Percentiles rank a stretch among this genome's conserved stretches.
phyloP scores from a whole-genome alignment of 345 rosid genomes.

The Physaria fendleri region DNA sequence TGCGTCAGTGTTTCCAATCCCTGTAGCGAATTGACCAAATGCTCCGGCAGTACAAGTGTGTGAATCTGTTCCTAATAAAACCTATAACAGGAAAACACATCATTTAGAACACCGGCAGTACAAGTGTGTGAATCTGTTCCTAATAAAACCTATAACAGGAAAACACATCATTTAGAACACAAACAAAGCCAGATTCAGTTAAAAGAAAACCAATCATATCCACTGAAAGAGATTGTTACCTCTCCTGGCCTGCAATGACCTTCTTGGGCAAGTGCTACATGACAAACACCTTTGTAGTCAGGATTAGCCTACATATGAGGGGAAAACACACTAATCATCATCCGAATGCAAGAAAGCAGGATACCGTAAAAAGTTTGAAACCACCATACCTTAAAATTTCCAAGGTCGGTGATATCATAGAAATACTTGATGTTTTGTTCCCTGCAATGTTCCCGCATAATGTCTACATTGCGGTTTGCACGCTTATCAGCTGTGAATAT shows the following conservation, averaged over 20 bases:
- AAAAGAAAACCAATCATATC: neutral
- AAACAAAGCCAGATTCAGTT: neutral
- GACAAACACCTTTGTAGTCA: constrained; percentile 98
- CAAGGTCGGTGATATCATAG: constrained; percentile 85
- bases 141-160: constrained; percentile 56
- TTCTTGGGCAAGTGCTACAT: constrained; percentile 97
- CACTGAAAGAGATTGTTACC: constrained; percentile 34
- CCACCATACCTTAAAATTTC: constrained; percentile 65
- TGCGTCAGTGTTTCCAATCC: constrained; percentile 98
- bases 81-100: constrained; percentile 40
- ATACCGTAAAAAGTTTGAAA: neutral
- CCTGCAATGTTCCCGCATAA: constrained; percentile 78
- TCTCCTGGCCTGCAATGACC: constrained; percentile 99
- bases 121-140: constrained; percentile 99
- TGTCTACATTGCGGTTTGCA: constrained; percentile 94
- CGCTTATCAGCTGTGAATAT: constrained; percentile 90
- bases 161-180: neutral
- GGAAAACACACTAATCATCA: neutral
- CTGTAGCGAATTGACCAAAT: constrained; percentile 97
- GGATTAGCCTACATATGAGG: constrained; percentile 70
- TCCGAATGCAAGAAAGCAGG: neutral
- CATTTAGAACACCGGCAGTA: constrained; percentile 54
- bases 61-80: constrained; percentile 87
- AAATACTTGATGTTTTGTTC: constrained; percentile 93
- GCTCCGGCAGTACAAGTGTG: constrained; percentile 99